Base-by-base conservation (phyloP, 1,139 yeast genomes). In the Suhomyces bokatorum region DNA sequence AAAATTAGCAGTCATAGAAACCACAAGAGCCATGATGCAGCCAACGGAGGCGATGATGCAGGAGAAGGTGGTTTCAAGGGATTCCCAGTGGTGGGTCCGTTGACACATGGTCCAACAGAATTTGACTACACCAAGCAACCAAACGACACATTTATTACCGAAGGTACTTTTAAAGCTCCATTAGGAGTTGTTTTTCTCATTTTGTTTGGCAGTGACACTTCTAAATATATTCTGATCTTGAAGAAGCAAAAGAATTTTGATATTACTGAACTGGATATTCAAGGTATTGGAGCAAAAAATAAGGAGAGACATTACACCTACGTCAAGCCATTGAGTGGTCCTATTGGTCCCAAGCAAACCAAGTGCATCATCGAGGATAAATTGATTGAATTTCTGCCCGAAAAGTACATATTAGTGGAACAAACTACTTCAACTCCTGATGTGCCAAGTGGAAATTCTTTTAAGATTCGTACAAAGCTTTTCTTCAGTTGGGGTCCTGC, bases 311-410 rank as follows among this genome's bases (percentile, higher is more conserved):
- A 74, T 35, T 91, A 85, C 60, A 74, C 77, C 5, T 95, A 91
- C 62, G 76, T 73, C 38, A 91, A 91, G 62, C 98, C 97, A 3
- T 71, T 95, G 49, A 73, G 75, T 47, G 91, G 85, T 0, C 81
- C 97, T 0, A 81, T 95, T 47, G 99, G 99, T 0, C 99, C 99
- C 6, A 93, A 91, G 59, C 97, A 91, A 60, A 91, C 99, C 3
- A 80, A 78, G 54, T 95, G 99, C 69, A 60, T 77, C 13, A 81
- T 89, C 44, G 82, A 83, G 2, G 99, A 95, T 56, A 75, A 78
- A 8, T 66, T 88, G 39, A 83, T 85, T 47, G 75, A 77, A 38
- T 80, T 75, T 65, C 88, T 88, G 59, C 65, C 83, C 38, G 78
- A 83, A 12, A 68, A 75, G 28, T 71, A 67, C 47, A 76, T 85